These are phyloP conservation scores for Nicotiana noctiflora DNA, from an alignment of 257 asterid species.

Conservation along the genomic window DNA sequence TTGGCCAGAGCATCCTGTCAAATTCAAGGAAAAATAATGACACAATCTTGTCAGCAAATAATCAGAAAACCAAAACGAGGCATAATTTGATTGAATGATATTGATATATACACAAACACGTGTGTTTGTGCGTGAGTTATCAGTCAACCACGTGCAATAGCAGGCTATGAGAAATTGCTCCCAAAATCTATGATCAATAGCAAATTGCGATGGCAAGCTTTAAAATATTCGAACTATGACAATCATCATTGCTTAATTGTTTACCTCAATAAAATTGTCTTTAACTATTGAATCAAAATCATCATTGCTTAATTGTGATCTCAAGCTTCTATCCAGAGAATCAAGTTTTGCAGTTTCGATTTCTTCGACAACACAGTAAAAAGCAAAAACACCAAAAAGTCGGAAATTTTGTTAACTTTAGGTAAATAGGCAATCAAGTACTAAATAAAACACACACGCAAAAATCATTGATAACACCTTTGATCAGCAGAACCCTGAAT, in stretches of 20 bases:
- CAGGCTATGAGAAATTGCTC: not conserved
- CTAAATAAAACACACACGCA: not conserved
- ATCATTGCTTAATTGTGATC: conserved; percentile 47
- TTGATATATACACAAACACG: not conserved
- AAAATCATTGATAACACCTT: conserved; percentile 36
- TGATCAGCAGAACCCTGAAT: conserved; percentile 54
- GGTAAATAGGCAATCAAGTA: conserved; percentile 2
- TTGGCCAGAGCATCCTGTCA: conserved; percentile 38
- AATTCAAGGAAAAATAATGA: conserved; percentile 6
- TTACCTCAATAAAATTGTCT: conserved; percentile 48
- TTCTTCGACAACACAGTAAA: conserved; percentile 60
- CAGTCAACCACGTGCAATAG: not conserved
- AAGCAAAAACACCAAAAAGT: conserved; percentile 18
- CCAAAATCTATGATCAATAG: not conserved
- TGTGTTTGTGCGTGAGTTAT: no score
- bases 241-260: not conserved
- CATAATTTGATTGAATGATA: not conserved
- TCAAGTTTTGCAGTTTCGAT: conserved; percentile 35
- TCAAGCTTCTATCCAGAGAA: conserved; percentile 62
- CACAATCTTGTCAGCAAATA: not conserved
- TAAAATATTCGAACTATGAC: not conserved
- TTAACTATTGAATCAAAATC: conserved; percentile 35
- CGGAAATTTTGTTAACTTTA: not conserved
- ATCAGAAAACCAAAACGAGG: not conserved
- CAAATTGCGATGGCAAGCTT: not conserved